These are phyloP conservation scores for Coemansia sp. DNA, from an alignment of 192 early-diverging fungal species.

Conservation along the genomic window DNA sequence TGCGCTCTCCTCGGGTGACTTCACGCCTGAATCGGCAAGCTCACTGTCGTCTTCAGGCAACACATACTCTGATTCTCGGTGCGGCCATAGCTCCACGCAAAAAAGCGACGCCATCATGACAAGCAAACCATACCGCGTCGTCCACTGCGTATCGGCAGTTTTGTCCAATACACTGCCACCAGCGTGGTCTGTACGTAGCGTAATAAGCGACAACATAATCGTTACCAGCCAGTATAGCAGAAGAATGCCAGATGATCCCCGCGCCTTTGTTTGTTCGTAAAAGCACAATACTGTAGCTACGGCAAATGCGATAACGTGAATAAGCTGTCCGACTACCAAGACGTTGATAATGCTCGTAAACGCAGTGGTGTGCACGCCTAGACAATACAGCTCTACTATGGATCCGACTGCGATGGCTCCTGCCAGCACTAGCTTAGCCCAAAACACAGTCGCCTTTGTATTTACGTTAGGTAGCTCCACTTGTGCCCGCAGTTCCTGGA, in stretches of 20 bases:
- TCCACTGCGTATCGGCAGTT: background rate
- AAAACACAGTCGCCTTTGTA: background rate
- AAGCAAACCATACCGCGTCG: background rate
- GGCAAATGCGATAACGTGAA: conserved; percentile 10
- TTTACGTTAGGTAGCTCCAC: background rate
- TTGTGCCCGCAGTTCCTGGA: conserved; percentile 2
- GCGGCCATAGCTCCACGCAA: background rate
- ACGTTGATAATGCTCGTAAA: background rate
- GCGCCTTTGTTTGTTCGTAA: conserved; percentile 24
- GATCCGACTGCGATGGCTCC: conserved; percentile 5
- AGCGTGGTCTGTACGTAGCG: conserved; percentile 15
- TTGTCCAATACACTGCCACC: background rate
- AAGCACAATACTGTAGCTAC: conserved; percentile 17
- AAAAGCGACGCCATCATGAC: background rate
- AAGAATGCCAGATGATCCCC: conserved; percentile 21
- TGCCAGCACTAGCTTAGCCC: conserved; percentile 7
- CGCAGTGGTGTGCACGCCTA: background rate
- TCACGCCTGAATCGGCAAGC: background rate
- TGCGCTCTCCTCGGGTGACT: conserved; percentile 72
- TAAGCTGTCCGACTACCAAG: conserved; percentile 13
- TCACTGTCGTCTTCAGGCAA: background rate
- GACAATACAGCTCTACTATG: conserved; percentile 5
- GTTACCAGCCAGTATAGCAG: conserved; percentile 32
- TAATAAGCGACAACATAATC: conserved; percentile 8
- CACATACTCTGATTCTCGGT: background rate